A percentile compares a stretch with the other conserved stretches of the same genome.
phyloP scores from a whole-genome alignment of 129 eudicot genomes.

The Centaurea solstitialis region DNA sequence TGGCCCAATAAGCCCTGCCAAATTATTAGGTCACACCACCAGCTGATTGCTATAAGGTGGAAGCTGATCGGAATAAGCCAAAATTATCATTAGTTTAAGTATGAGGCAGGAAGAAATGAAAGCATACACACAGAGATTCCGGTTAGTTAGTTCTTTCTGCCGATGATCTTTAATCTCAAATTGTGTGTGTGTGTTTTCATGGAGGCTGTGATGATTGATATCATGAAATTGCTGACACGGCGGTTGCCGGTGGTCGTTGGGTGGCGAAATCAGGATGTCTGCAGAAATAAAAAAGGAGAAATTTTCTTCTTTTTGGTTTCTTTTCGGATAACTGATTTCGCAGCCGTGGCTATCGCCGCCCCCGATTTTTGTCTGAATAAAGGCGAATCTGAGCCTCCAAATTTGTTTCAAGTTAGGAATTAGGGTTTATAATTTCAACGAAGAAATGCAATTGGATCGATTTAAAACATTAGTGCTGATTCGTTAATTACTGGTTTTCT shows the following conservation, averaged over 20 bases:
- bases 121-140: not conserved
- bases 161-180: slow-evolving; percentile 17
- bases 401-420: not conserved
- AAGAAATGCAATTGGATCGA: not conserved
- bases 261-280: slow-evolving; percentile 14
- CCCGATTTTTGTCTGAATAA: slow-evolving; percentile 28
- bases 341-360: slow-evolving; percentile 19
- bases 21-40: not conserved
- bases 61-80: not conserved
- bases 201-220: slow-evolving; percentile 35
- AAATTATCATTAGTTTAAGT: slow-evolving; percentile 2
- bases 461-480: not conserved
- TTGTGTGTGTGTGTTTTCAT: slow-evolving; percentile 18
- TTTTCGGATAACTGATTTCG: slow-evolving; percentile 10
- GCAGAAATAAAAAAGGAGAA: not conserved
- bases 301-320: not conserved
- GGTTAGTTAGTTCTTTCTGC: not conserved
- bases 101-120: slow-evolving; percentile 3
- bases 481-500: not conserved
- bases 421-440: not conserved
- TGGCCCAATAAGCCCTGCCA: not conserved
- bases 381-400: slow-evolving; percentile 35
- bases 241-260: slow-evolving; percentile 23
- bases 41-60: not conserved
- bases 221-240: slow-evolving; percentile 15